Conservation (phyloP, 2,329 filamentous ascomycete species). For the Volutella citrinella region DNA sequence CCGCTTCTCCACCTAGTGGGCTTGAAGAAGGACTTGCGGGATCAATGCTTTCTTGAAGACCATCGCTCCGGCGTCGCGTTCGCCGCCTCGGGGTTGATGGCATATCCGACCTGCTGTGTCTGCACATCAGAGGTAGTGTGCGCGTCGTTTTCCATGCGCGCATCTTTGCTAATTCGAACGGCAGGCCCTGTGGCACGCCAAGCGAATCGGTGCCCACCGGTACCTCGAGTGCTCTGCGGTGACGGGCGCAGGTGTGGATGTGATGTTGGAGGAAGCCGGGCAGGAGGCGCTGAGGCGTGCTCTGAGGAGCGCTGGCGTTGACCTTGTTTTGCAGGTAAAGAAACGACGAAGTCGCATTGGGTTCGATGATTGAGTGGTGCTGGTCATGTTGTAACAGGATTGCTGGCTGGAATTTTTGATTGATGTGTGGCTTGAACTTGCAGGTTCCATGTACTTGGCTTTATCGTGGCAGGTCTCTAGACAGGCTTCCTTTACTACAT, state of each 20-base stretch:
- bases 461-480: too few relatives aligned
- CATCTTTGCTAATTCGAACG: neutral
- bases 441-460: too few relatives aligned
- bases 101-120: constrained; percentile 29
- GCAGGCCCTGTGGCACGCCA: constrained; percentile 32
- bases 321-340: constrained; percentile 12
- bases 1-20: constrained; percentile 33
- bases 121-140: constrained; percentile 25
- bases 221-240: constrained; percentile 36
- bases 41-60: constrained; percentile 21
- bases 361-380: neutral
- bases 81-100: constrained; percentile 9
- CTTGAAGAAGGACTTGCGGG: constrained; percentile 32
- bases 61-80: constrained; percentile 11
- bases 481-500: too few relatives aligned
- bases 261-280: constrained; percentile 26
- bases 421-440: too few relatives aligned
- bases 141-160: accelerated
- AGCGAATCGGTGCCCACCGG: constrained; percentile 24
- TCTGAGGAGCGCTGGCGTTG: constrained; percentile 10
- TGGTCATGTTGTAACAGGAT: too few relatives aligned
- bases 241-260: constrained; percentile 33
- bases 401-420: too few relatives aligned
- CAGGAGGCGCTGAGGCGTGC: constrained; percentile 21
- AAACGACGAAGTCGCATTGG: constrained; percentile 16